phyloP scores from a whole-genome alignment of 2,329 filamentous ascomycete species.

The Nannizziopsis arthrosporioides region DNA sequence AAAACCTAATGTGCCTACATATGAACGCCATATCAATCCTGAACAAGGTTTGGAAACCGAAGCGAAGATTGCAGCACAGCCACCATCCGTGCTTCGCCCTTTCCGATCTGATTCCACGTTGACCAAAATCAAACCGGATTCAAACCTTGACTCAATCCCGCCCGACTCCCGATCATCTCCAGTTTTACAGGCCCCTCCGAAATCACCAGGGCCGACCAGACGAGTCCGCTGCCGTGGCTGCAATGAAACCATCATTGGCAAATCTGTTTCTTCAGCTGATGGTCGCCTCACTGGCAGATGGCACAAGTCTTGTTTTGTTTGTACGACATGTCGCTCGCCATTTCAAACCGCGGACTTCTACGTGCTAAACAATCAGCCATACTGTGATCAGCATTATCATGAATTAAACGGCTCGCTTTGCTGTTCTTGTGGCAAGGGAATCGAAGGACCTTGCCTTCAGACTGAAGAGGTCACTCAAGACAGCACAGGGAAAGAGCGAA shows the following conservation, averaged over 20 bases:
- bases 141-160: not conserved
- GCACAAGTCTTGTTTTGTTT: slow-evolving; percentile 91
- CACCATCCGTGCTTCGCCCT: no score
- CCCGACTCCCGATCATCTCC: not conserved
- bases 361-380: slow-evolving; percentile 74
- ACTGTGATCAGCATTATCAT: slow-evolving; percentile 88
- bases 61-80: no score
- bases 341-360: slow-evolving; percentile 89
- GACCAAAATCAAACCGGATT: slow-evolving; percentile 3
- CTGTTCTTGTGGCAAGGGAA: slow-evolving; percentile 64
- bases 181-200: not conserved
- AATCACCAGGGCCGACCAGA: slow-evolving; percentile 9
- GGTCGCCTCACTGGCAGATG: slow-evolving; percentile 85
- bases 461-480: slow-evolving; percentile 43
- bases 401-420: slow-evolving; percentile 80
- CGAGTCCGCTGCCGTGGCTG: slow-evolving; percentile 68
- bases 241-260: slow-evolving; percentile 64
- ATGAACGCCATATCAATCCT: slow-evolving; percentile 16
- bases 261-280: slow-evolving; percentile 87
- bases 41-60: slow-evolving; percentile 8
- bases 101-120: no score
- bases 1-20: slow-evolving; percentile 15
- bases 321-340: slow-evolving; percentile 65
- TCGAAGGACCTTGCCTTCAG: slow-evolving; percentile 88
- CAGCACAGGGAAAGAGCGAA: slow-evolving; percentile 2